A percentile compares a stretch with the other conserved stretches of the same genome.
Conservation (phyloP, 345 rosid genomes). For the Combretum micranthum region DNA sequence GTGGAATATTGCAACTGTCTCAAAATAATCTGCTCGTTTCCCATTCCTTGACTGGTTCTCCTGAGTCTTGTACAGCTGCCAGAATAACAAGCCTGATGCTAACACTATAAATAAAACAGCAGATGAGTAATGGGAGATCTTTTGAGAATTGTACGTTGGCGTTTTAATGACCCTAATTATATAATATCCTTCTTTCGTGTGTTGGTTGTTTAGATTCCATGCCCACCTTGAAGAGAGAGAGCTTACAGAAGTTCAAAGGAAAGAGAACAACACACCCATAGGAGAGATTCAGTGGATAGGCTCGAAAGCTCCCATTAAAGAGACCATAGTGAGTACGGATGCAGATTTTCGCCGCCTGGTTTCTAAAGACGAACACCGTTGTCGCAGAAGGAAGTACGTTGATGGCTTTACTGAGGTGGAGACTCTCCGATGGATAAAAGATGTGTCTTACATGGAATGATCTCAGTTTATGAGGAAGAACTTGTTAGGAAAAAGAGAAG, state of each 20-base stretch:
- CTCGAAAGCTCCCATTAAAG: conserved; percentile 13
- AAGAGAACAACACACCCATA: conserved; percentile 26
- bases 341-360: not conserved
- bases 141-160: too few species aligned
- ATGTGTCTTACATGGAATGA: conserved; percentile 16
- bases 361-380: too few species aligned
- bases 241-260: conserved; percentile 17
- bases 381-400: conserved; percentile 10
- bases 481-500: conserved; percentile 13
- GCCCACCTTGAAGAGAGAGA: conserved; percentile 62
- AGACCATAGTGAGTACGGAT: conserved; percentile 27
- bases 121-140: too few species aligned
- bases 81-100: too few species aligned
- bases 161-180: too few species aligned
- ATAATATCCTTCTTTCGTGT: too few species aligned
- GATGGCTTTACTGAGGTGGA: conserved; percentile 23
- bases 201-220: conserved; percentile 69
- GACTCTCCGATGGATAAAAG: conserved; percentile 14
- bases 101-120: too few species aligned
- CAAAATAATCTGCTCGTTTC: too few species aligned
- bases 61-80: too few species aligned
- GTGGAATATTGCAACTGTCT: too few species aligned
- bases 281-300: conserved; percentile 11
- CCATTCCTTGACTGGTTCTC: too few species aligned
- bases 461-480: conserved; percentile 10